These are phyloP conservation scores for Fragaria vesca DNA, from an alignment of 306 rosid species.

Conservation along the genomic window DNA sequence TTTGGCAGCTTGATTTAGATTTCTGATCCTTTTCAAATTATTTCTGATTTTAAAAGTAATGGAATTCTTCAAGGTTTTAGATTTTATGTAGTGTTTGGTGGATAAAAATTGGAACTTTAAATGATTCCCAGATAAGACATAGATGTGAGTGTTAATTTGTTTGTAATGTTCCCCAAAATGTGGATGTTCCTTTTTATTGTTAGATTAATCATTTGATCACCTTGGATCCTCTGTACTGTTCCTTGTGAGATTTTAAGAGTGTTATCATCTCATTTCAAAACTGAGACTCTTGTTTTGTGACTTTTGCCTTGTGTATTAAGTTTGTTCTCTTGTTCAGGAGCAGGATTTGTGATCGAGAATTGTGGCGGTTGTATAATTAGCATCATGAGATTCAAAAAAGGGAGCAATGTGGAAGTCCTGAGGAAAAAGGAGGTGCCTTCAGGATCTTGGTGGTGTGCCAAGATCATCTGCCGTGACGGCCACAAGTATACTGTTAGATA, in stretches of 20 bases:
- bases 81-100: conserved; percentile 26
- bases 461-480: conserved; percentile 71
- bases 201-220: conserved; percentile 4
- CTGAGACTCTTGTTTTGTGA: conserved; percentile 1
- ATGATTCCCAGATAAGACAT: conserved; percentile 6
- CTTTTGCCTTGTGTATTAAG: conserved; percentile 25
- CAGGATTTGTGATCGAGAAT: conserved; percentile 31
- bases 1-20: conserved; percentile 38
- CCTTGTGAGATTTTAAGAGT: not conserved
- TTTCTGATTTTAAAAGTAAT: conserved; percentile 17
- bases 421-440: conserved; percentile 72
- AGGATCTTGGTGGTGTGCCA: conserved; percentile 84
- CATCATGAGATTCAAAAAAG: conserved; percentile 79
- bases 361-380: conserved; percentile 1
- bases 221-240: conserved; percentile 12
- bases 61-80: conserved; percentile 18
- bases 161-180: not conserved
- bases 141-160: conserved; percentile 2
- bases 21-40: conserved; percentile 20
- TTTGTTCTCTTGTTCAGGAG: conserved; percentile 23
- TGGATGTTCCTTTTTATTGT: not conserved
- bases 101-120: conserved; percentile 9
- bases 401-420: conserved; percentile 78
- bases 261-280: not conserved
- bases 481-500: conserved; percentile 67